phyloP scores from a whole-genome alignment of 495 filamentous ascomycete genomes.

The Podospora fimiseda region DNA sequence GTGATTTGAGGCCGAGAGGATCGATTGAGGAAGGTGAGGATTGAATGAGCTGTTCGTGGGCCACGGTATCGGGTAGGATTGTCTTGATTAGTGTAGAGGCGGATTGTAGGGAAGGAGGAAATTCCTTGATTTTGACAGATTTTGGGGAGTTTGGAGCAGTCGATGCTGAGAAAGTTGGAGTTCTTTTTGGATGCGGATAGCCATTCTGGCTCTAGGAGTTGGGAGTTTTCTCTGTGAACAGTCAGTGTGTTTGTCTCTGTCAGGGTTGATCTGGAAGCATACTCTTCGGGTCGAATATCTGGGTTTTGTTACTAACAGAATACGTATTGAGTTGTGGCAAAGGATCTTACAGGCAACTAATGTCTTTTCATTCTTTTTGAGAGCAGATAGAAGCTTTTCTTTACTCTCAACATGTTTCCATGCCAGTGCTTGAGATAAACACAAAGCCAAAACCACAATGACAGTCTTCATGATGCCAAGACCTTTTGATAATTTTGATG shows the following conservation, averaged over 20 bases:
- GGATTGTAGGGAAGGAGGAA: constrained; percentile 43
- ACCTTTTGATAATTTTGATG: background rate
- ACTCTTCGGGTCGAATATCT: constrained; percentile 1
- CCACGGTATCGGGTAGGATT: constrained; percentile 36
- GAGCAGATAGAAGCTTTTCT: constrained; percentile 23
- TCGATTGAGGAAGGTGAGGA: constrained; percentile 36
- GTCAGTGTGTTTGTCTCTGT: background rate
- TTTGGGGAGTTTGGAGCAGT: constrained; percentile 33
- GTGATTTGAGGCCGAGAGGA: constrained; percentile 27
- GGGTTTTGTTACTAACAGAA: background rate
- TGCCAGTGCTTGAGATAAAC: constrained; percentile 13
- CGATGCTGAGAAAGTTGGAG: constrained; percentile 33
- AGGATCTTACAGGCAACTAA: constrained; percentile 41
- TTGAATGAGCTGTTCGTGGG: constrained; percentile 30
- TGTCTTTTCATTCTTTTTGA: constrained; percentile 27
- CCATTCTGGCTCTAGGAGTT: constrained; percentile 38
- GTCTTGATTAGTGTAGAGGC: constrained; percentile 31
- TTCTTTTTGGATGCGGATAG: constrained; percentile 17
- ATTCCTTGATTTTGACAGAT: constrained; percentile 36
- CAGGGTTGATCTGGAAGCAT: too few species aligned
- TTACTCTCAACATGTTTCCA: constrained; percentile 33
- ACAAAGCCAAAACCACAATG: constrained; percentile 10
- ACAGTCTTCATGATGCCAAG: background rate
- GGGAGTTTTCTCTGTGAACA: constrained; percentile 25
- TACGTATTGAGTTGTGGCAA: background rate